These are phyloP conservation scores for Phytophthora constricta DNA, from an alignment of 352 stramenopile genomes.

Conservation along the genomic window DNA sequence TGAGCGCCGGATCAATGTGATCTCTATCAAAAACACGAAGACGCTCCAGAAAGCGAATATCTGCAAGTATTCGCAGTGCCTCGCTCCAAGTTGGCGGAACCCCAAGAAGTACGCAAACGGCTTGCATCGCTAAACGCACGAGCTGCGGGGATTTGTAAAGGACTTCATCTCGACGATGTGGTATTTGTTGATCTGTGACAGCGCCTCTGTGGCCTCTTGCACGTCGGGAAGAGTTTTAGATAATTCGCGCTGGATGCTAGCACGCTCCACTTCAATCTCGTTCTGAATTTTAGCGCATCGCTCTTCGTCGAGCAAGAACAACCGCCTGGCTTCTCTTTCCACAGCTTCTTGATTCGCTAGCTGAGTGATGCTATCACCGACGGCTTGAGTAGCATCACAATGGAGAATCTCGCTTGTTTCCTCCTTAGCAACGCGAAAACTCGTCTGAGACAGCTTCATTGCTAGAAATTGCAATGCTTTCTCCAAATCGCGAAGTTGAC, in stretches of 20 bases:
- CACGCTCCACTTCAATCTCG: slow-evolving; percentile 63
- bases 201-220: slow-evolving; percentile 55
- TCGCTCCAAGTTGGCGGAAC: slow-evolving; percentile 69
- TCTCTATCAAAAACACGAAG: slow-evolving; percentile 70
- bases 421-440: slow-evolving; percentile 40
- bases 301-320: slow-evolving; percentile 69
- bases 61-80: slow-evolving; percentile 64
- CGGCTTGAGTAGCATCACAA: slow-evolving; percentile 36
- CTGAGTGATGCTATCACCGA: slow-evolving; percentile 31
- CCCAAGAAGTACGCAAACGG: slow-evolving; percentile 71
- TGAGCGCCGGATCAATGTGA: slow-evolving; percentile 44
- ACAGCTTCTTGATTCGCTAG: slow-evolving; percentile 43
- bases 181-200: slow-evolving; percentile 81
- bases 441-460: slow-evolving; percentile 34
- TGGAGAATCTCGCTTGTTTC: slow-evolving; percentile 46
- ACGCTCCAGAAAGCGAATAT: slow-evolving; percentile 74
- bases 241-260: slow-evolving; percentile 61
- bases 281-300: slow-evolving; percentile 56
- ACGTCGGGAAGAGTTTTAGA: slow-evolving; percentile 70
- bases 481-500: slow-evolving; percentile 9
- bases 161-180: slow-evolving; percentile 86
- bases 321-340: slow-evolving; percentile 49
- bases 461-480: slow-evolving; percentile 36
- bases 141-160: slow-evolving; percentile 77
- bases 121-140: slow-evolving; percentile 79